These are phyloP conservation scores for Silene uniflora DNA, from an alignment of 148 eudicot species.

Conservation along the genomic window DNA sequence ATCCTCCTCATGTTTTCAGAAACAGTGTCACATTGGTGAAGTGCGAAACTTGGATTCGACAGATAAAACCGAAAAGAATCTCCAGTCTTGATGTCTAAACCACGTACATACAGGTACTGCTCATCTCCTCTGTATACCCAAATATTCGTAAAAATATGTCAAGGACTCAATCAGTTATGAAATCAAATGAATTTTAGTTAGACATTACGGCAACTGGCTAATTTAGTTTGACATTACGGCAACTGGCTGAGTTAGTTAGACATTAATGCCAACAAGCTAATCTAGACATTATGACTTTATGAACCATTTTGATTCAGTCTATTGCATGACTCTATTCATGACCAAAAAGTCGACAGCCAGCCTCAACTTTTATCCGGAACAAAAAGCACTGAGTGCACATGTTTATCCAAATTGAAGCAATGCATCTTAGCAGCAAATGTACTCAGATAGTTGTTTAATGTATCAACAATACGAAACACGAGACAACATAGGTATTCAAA, in stretches of 20 bases:
- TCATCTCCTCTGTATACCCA: constrained; percentile 65
- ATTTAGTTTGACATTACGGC: neutral
- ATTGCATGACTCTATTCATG: neutral
- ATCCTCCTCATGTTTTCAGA: constrained; percentile 43
- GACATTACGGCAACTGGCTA: neutral
- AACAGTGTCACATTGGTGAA: constrained; percentile 38
- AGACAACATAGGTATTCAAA: neutral
- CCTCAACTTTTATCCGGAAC: neutral
- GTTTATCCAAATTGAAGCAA: neutral
- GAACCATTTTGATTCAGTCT: neutral
- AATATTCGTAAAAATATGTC: constrained; percentile 2
- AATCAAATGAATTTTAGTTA: no score
- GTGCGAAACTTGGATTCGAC: constrained; percentile 41
- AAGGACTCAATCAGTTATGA: neutral
- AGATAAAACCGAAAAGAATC: constrained; percentile 63
- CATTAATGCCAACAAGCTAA: neutral
- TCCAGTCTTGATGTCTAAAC: constrained; percentile 69
- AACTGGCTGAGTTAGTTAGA: neutral
- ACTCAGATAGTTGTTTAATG: neutral
- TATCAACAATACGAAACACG: neutral
- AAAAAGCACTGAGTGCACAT: neutral
- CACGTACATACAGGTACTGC: constrained; percentile 55
- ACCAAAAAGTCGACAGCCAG: neutral
- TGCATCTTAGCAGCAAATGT: neutral
- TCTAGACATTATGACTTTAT: no score